Evolutionary conservation across 768 basidiomycete genomes (phyloP).

Genomic region (Jaapia argillacea): DNA sequence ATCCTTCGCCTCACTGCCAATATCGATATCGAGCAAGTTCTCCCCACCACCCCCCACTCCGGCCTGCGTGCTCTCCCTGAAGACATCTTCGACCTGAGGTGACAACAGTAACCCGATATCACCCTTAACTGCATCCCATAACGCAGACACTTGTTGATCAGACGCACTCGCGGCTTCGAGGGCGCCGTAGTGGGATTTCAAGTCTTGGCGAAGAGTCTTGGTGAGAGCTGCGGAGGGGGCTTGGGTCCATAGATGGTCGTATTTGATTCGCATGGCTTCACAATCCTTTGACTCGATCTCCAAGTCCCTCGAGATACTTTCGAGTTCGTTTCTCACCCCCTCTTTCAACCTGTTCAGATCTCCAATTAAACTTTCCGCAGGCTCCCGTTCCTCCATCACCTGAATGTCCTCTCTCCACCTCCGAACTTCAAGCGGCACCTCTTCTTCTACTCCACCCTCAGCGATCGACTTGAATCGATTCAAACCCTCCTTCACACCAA

Average conservation of each 20-base stretch:
- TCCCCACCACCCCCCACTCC: constrained; percentile 22
- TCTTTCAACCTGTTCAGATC: constrained; percentile 52
- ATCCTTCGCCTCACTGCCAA: constrained; percentile 49
- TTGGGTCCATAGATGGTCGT: constrained; percentile 82
- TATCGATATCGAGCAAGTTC: constrained; percentile 67
- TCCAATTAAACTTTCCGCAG: constrained; percentile 51
- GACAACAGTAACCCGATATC: constrained; percentile 60
- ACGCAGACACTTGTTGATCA: constrained; percentile 59
- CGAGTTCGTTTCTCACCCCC: constrained; percentile 49
- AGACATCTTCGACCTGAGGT: constrained; percentile 51
- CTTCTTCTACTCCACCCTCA: constrained; percentile 54
- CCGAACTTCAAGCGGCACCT: constrained; percentile 61
- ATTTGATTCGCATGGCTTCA: constrained; percentile 81
- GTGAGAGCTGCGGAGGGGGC: constrained; percentile 68
- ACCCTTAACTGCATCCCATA: constrained; percentile 63
- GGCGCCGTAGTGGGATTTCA: constrained; percentile 64
- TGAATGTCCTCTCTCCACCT: constrained; percentile 69
- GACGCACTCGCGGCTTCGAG: constrained; percentile 71
- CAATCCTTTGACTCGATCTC: constrained; percentile 82
- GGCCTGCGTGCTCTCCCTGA: constrained; percentile 38
- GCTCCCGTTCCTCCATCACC: constrained; percentile 56
- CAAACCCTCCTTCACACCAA: constrained; percentile 68
- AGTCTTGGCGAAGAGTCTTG: constrained; percentile 61
- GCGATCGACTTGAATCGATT: constrained; percentile 62
- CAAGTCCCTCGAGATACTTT: constrained; percentile 51